A percentile compares a stretch with the other conserved stretches of the same genome.
phyloP scores from a whole-genome alignment of 75 land plant species.

The Picea glauca region DNA sequence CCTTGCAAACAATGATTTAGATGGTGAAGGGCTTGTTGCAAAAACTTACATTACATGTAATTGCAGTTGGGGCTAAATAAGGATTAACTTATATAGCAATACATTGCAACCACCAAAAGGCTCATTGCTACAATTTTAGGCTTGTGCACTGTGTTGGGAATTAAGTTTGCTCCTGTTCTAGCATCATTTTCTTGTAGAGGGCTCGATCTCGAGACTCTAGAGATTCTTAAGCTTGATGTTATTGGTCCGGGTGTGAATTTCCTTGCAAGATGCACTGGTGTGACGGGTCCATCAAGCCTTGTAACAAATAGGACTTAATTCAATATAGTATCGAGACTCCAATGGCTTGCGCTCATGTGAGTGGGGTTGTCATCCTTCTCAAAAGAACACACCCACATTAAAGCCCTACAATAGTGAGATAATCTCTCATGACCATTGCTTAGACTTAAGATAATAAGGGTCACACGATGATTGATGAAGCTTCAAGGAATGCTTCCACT shows the following conservation, averaged over 20 bases:
- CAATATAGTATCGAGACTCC: neutral
- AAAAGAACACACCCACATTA: neutral
- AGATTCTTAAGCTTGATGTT: neutral
- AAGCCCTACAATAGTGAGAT: neutral
- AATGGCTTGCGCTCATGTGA: neutral
- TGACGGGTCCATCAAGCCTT: neutral
- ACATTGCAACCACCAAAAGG: conserved; percentile 31
- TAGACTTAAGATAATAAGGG: neutral
- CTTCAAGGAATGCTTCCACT: no score
- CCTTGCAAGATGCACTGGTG: neutral
- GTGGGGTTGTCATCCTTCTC: neutral
- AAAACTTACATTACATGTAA: conserved; percentile 62
- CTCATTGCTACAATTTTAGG: conserved; percentile 54
- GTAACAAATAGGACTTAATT: neutral
- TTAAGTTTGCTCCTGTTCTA: neutral
- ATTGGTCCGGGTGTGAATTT: neutral
- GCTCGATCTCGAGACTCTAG: neutral
- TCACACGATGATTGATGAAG: neutral
- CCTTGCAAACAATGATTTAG: conserved; percentile 56
- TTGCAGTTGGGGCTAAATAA: conserved; percentile 56
- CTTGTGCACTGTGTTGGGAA: conserved; percentile 53
- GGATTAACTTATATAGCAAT: conserved; percentile 47
- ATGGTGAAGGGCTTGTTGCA: conserved; percentile 74
- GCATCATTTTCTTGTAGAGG: neutral
- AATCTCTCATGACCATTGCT: neutral